phyloP scores from a whole-genome alignment of 768 basidiomycete species.

The Albatrellus ellisii region DNA sequence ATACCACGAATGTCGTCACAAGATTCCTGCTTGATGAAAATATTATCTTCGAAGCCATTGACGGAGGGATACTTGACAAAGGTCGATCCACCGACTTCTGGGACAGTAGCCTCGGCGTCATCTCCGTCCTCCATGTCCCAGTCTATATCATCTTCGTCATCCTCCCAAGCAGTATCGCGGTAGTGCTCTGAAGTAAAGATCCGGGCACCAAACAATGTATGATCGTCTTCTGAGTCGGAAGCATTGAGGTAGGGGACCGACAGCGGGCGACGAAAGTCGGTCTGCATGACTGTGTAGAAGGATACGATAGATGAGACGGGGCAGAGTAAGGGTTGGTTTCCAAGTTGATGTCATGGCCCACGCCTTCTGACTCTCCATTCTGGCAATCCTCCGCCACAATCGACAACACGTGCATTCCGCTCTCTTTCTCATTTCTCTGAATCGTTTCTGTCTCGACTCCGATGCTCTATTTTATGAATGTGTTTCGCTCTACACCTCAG shows the following conservation, averaged over 20 bases:
- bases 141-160: slow-evolving; percentile 5
- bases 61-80: slow-evolving; percentile 18
- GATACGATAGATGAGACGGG: slow-evolving; percentile 43
- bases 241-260: slow-evolving; percentile 43
- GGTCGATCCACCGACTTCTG: slow-evolving; percentile 21
- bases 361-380: too few relatives aligned
- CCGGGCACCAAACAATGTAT: too few relatives aligned
- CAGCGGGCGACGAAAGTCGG: slow-evolving; percentile 37
- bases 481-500: too few relatives aligned
- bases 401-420: too few relatives aligned
- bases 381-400: too few relatives aligned
- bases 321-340: too few relatives aligned
- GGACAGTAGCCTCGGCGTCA: too few relatives aligned
- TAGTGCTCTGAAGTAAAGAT: too few relatives aligned
- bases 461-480: too few relatives aligned
- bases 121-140: slow-evolving; percentile 32
- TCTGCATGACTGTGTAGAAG: slow-evolving; percentile 18
- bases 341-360: too few relatives aligned
- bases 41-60: slow-evolving; percentile 27
- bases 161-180: background rate
- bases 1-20: slow-evolving; percentile 44
- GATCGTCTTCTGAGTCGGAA: slow-evolving; percentile 53
- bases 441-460: too few relatives aligned
- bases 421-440: too few relatives aligned
- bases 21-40: slow-evolving; percentile 44